phyloP scores from a whole-genome alignment of 129 eudicot species.

The Ambrosia trifida region DNA sequence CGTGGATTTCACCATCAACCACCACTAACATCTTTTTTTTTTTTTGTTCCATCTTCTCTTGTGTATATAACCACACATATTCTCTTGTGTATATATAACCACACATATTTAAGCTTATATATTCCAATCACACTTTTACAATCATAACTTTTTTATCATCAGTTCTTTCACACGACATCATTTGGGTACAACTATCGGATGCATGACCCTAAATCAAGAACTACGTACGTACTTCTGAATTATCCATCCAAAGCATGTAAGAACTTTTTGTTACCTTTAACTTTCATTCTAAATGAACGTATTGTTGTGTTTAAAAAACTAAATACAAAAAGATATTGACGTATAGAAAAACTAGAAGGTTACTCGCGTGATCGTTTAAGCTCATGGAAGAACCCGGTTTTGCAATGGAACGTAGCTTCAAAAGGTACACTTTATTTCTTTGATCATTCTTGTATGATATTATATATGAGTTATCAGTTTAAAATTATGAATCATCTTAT shows the following conservation, averaged over 20 bases:
- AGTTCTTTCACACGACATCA: no score
- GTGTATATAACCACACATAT: background rate
- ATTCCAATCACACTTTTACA: no score
- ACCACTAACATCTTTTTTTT: background rate
- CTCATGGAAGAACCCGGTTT: slow-evolving; percentile 28
- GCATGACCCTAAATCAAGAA: no score
- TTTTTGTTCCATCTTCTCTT: slow-evolving; percentile 15
- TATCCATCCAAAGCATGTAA: no score
- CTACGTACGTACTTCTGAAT: no score
- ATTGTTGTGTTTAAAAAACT: no score
- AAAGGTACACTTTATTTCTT: slow-evolving; percentile 18
- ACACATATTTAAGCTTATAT: background rate
- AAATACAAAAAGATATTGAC: no score
- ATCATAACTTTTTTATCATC: no score
- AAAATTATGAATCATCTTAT: background rate
- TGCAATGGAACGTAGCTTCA: slow-evolving; percentile 30
- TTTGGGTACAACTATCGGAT: no score
- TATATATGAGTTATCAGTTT: background rate
- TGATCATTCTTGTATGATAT: background rate
- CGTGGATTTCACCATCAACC: slow-evolving; percentile 37
- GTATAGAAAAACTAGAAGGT: background rate
- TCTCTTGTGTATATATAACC: background rate
- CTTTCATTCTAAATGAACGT: no score
- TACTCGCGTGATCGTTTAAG: background rate
- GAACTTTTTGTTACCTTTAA: no score